Percentiles rank a stretch among this genome's conserved stretches.
Evolutionary conservation across 495 filamentous ascomycete genomes (phyloP).

Genomic region (Tuber melanosporum): DNA sequence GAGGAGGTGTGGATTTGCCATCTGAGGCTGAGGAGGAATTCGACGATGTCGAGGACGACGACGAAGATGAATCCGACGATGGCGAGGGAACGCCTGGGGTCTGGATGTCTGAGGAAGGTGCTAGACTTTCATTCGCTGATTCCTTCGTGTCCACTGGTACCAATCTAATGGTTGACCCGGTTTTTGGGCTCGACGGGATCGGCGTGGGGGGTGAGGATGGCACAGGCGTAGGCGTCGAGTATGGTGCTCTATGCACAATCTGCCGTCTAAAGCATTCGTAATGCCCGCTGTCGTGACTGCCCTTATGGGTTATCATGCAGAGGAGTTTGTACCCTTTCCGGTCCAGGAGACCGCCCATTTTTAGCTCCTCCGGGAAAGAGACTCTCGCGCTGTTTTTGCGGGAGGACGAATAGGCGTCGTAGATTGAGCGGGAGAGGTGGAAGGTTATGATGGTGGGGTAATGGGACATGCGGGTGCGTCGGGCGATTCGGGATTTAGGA

Average conservation of each 20-base stretch:
- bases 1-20: slow-evolving; percentile 31
- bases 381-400: slow-evolving; percentile 93
- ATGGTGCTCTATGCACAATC: slow-evolving; percentile 61
- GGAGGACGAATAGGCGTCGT: slow-evolving; percentile 62
- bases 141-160: slow-evolving; percentile 18
- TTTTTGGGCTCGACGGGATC: slow-evolving; percentile 7
- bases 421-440: slow-evolving; percentile 89
- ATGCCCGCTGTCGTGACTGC: slow-evolving; percentile 90
- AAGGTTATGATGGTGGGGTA: slow-evolving; percentile 87
- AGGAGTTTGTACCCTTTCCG: slow-evolving; percentile 77
- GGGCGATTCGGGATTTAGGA: slow-evolving; percentile 75
- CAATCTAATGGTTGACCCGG: slow-evolving; percentile 38
- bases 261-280: slow-evolving; percentile 97
- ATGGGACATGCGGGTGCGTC: slow-evolving; percentile 72
- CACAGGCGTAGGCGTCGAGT: slow-evolving; percentile 60
- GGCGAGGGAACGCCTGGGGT: slow-evolving; percentile 4
- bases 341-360: slow-evolving; percentile 70
- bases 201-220: slow-evolving; percentile 37
- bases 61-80: slow-evolving; percentile 15
- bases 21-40: slow-evolving; percentile 21
- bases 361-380: slow-evolving; percentile 74
- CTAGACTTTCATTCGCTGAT: neutral
- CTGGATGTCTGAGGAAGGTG: slow-evolving; percentile 4
- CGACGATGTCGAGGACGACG: slow-evolving; percentile 35
- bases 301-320: slow-evolving; percentile 86